These are phyloP conservation scores for Sanghuangporus baumii DNA, from an alignment of 1,284 basidiomycete species.

Conservation along the genomic window DNA sequence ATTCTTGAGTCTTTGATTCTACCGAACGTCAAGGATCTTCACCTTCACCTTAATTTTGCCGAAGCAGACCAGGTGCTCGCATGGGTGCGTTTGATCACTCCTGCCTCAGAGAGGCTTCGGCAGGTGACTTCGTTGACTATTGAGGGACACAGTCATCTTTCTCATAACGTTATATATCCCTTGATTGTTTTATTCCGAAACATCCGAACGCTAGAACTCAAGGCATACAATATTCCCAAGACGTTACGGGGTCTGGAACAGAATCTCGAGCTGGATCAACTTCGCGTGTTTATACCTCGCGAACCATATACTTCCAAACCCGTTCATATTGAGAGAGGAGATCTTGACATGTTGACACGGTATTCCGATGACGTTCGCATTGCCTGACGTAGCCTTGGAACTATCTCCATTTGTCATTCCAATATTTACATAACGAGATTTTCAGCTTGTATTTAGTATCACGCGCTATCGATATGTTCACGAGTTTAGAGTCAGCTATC, in stretches of 20 bases:
- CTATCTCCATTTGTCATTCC: background rate
- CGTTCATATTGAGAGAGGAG: too few species aligned
- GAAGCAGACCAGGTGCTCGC: background rate
- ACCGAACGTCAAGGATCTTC: background rate
- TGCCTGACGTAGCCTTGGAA: too few species aligned
- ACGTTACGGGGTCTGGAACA: background rate
- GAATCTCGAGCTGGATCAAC: background rate
- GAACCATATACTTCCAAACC: too few species aligned
- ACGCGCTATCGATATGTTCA: too few species aligned
- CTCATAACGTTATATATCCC: background rate
- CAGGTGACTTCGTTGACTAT: background rate
- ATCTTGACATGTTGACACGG: too few species aligned
- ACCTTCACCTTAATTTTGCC: too few species aligned
- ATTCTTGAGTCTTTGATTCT: background rate
- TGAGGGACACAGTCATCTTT: background rate
- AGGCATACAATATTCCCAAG: background rate
- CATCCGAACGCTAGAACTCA: background rate
- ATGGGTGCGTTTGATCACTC: background rate
- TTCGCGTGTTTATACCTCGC: background rate
- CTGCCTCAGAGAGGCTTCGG: too few species aligned
- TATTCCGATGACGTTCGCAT: too few species aligned
- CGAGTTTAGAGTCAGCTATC: too few species aligned
- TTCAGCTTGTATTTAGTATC: too few species aligned
- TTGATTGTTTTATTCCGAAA: background rate
- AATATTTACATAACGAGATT: background rate